Conservation (phyloP, 352 stramenopile genomes). For the Pythium chondricola region DNA sequence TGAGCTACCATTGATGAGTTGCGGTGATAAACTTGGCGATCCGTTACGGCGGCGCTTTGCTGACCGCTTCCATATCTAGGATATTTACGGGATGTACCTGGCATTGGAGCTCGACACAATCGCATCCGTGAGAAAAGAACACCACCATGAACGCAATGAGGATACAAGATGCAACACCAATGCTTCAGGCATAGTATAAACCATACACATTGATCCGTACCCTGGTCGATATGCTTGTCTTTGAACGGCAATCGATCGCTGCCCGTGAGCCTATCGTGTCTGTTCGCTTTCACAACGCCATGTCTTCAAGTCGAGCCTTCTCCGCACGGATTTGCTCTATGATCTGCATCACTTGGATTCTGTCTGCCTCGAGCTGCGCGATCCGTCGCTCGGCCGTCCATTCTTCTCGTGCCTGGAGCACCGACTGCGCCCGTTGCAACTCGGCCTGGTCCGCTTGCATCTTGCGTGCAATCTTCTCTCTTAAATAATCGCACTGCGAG, state of each 20-base stretch:
- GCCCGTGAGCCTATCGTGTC: neutral
- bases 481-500: conserved; percentile 82
- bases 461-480: conserved; percentile 81
- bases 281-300: conserved; percentile 5
- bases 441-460: conserved; percentile 50
- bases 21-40: no score
- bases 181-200: no score
- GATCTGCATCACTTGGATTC: conserved; percentile 68
- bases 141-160: no score
- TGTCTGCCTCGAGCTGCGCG: conserved; percentile 70
- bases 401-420: conserved; percentile 45
- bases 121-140: no score
- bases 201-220: no score
- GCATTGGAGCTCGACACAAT: no score
- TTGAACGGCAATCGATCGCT: neutral
- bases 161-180: no score
- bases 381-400: conserved; percentile 79
- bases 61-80: no score
- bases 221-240: no score
- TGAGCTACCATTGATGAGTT: no score
- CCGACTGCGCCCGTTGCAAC: conserved; percentile 42
- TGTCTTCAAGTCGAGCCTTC: conserved; percentile 31
- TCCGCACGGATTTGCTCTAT: conserved; percentile 66
- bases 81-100: no score
- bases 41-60: no score